Conservation (phyloP, 305 asterid species). For the Rubia occidens region DNA sequence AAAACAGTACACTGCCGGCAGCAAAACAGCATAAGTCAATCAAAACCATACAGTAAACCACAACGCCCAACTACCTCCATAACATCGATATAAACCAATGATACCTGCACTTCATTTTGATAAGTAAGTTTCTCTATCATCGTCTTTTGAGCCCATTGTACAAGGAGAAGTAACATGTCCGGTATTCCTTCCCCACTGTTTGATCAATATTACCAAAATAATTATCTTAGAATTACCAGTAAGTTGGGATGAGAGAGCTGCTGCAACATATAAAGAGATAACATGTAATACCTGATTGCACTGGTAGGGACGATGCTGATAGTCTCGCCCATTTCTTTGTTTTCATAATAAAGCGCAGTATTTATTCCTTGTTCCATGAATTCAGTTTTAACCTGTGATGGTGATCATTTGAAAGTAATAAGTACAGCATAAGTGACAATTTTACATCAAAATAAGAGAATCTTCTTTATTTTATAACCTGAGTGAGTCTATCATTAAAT, state of each 20-base stretch:
- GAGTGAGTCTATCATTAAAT: conserved; percentile 61
- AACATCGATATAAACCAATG: not conserved
- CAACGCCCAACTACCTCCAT: not conserved
- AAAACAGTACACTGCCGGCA: conserved; percentile 80
- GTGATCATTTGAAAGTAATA: conserved; percentile 15
- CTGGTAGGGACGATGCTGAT: conserved; percentile 90
- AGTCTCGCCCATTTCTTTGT: conserved; percentile 80
- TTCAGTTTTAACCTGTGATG: conserved; percentile 55
- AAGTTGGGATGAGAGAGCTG: not conserved
- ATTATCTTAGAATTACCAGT: conserved; percentile 13
- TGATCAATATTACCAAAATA: conserved; percentile 16
- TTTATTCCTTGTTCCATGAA: conserved; percentile 93
- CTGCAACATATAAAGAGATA: conserved; percentile 8
- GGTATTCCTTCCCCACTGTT: conserved; percentile 95
- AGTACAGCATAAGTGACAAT: conserved; percentile 16
- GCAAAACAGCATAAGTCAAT: conserved; percentile 6
- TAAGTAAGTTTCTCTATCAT: conserved; percentile 79
- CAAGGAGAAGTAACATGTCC: conserved; percentile 65
- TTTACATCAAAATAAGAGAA: conserved; percentile 8
- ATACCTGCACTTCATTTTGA: conserved; percentile 72
- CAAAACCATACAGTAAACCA: conserved; percentile 6
- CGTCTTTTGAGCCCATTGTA: conserved; percentile 89
- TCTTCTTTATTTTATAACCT: conserved; percentile 30
- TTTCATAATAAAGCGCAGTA: conserved; percentile 83
- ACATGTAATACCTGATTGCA: conserved; percentile 66